Percentiles rank a stretch among this genome's conserved stretches.
phyloP scores from a whole-genome alignment of 2,329 filamentous ascomycete genomes.

The Proliferodiscus dingleyae region DNA sequence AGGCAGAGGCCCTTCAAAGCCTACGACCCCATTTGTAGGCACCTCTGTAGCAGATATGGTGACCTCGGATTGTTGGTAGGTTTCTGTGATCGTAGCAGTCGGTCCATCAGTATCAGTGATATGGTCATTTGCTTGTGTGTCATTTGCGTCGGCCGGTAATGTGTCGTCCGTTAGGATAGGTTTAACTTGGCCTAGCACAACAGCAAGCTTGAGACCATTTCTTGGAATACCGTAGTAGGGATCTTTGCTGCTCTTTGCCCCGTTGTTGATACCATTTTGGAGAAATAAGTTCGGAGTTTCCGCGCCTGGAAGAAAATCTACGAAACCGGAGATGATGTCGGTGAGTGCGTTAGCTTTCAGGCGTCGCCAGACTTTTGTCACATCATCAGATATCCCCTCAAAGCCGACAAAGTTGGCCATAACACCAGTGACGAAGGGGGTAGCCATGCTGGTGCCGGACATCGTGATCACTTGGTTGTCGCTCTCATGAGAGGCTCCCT shows the following conservation, averaged over 20 bases:
- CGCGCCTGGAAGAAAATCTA: neutral
- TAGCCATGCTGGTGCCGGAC: neutral
- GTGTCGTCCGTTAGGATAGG: too few relatives aligned
- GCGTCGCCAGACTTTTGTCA: neutral
- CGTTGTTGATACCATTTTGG: neutral
- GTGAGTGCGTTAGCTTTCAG: neutral
- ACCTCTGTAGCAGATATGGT: too few relatives aligned
- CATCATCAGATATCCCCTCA: neutral
- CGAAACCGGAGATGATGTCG: neutral
- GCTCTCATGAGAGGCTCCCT: neutral
- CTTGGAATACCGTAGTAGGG: neutral
- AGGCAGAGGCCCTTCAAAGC: too few relatives aligned
- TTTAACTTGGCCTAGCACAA: neutral
- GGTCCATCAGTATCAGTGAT: neutral
- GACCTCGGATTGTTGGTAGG: too few relatives aligned
- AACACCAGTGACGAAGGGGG: neutral
- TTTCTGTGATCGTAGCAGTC: neutral
- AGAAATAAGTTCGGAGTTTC: neutral
- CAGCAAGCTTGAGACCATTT: neutral
- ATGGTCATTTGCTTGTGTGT: neutral
- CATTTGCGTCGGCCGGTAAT: neutral
- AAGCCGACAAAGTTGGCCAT: neutral
- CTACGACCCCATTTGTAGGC: too few relatives aligned
- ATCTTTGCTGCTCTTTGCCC: neutral
- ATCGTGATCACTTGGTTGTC: neutral